Conservation (phyloP, 352 stramenopile species). For the Detonula confervacea region DNA sequence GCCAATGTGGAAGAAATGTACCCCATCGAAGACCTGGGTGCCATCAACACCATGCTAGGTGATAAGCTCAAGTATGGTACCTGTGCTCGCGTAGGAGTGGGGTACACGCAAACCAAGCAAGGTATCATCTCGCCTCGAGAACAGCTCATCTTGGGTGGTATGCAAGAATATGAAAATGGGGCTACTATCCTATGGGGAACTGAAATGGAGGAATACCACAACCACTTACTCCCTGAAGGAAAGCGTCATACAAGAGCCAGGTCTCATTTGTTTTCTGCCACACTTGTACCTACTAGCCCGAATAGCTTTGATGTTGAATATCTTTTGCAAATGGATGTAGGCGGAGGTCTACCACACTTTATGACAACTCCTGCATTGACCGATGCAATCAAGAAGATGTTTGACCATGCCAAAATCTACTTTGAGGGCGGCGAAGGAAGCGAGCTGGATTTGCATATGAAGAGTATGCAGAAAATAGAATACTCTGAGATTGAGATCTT, state of each 20-base stretch:
- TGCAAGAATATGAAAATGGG: conserved; percentile 51
- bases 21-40: conserved; percentile 68
- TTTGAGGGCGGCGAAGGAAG: conserved; percentile 47
- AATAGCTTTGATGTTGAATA: conserved; percentile 66
- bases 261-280: conserved; percentile 55
- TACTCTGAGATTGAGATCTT: conserved; percentile 20
- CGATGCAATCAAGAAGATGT: conserved; percentile 54
- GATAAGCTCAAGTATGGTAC: conserved; percentile 67
- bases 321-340: conserved; percentile 62
- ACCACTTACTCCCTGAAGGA: conserved; percentile 46
- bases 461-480: conserved; percentile 29
- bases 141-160: conserved; percentile 61
- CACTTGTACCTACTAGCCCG: conserved; percentile 36
- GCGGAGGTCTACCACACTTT: conserved; percentile 50
- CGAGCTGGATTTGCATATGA: conserved; percentile 40
- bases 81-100: conserved; percentile 63
- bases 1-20: conserved; percentile 69
- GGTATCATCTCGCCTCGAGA: conserved; percentile 57
- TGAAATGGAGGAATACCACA: conserved; percentile 63
- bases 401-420: conserved; percentile 49
- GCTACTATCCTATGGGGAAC: conserved; percentile 58
- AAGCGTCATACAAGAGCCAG: conserved; percentile 49
- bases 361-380: conserved; percentile 51
- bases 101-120: conserved; percentile 70
- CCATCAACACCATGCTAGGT: conserved; percentile 56